Conservation (phyloP, 192 early-diverging fungal genomes). For the Podila verticillata region DNA sequence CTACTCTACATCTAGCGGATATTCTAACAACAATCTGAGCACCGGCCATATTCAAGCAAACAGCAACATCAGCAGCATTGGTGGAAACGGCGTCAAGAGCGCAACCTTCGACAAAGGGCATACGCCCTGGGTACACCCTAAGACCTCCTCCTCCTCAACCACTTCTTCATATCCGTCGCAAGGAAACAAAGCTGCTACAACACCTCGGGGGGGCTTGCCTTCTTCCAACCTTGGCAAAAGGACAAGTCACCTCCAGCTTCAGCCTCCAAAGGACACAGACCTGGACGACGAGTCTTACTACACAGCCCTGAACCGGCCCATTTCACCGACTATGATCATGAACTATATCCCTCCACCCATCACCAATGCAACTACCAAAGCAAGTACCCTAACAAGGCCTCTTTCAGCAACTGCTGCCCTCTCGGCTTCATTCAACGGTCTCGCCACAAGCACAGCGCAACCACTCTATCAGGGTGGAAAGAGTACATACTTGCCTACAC, state of each 20-base stretch:
- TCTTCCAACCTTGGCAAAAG: conserved; percentile 1
- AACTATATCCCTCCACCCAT: conserved; percentile 33
- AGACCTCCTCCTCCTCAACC: not conserved
- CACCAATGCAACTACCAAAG: conserved; percentile 1
- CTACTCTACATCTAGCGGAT: not conserved
- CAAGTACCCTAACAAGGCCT: conserved; percentile 9
- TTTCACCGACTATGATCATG: conserved; percentile 43
- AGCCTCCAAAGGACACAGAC: not conserved
- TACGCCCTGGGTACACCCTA: conserved; percentile 10
- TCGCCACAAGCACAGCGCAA: conserved; percentile 15
- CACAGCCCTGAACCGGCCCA: conserved; percentile 41
- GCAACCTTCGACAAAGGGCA: not conserved
- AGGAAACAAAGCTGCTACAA: not conserved
- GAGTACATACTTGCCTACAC: conserved; percentile 8
- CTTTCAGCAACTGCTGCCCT: conserved; percentile 29
- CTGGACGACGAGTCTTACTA: conserved; percentile 24
- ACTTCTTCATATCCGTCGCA: not conserved
- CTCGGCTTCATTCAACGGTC: conserved; percentile 31
- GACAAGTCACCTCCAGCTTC: not conserved
- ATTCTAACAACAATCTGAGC: not conserved
- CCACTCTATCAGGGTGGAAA: conserved; percentile 7
- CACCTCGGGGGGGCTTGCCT: not conserved
- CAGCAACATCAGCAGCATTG: not conserved
- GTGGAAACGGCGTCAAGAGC: not conserved
- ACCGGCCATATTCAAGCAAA: not conserved